Base-by-base conservation (phyloP, 2,329 filamentous ascomycete genomes). In the Paecilomyces niveus region DNA sequence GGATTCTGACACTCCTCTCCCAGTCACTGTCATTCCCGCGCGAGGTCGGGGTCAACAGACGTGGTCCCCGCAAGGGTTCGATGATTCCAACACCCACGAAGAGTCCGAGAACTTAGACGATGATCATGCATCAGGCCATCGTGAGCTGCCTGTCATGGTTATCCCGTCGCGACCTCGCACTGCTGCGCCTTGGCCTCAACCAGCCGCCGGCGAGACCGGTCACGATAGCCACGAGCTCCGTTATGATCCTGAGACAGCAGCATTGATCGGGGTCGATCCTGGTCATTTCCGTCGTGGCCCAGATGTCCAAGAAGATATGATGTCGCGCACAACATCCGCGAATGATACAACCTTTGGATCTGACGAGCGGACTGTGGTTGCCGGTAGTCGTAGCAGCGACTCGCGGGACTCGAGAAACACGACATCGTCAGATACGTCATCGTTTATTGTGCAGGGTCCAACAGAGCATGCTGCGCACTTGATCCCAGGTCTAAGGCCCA, bases 1-100 rank as follows among this genome's bases (percentile, higher is more conserved):
- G 22, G 64, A 63, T 31, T 64, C 70, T 2, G 75, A 79, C 21
- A 67, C 68, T 6, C 72, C 80, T 21, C 64, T 85, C 11, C 83
- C 83, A 1, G 78, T 86, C 21, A 87, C 83, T 0, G 78, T 87
- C 31, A 85, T 87, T 55, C 85, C 84, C 2, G 83, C 83, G 3
- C 81, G 83, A 60, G 79, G 79, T 24, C 76, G 81, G 45, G 76
- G 75, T 45, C 80, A 80, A 35, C 74, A 83, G 53, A 81, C 80
- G 5, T 85, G 82, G 81, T 83, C 78, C 50, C 81, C 82, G 7
- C 73, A 75, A 53, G 69, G 67, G 56, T 65, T 65, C 31, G 64
- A 65, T 21, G 61, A 67, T 56, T 65, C 67, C 11, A 65, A 58
- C 35, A 58, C 68, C 22, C 61, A 66, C n/a, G 63, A 66, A 31